Base-by-base conservation (phyloP, 1,284 basidiomycete genomes). In the Ustilago esculenta region DNA sequence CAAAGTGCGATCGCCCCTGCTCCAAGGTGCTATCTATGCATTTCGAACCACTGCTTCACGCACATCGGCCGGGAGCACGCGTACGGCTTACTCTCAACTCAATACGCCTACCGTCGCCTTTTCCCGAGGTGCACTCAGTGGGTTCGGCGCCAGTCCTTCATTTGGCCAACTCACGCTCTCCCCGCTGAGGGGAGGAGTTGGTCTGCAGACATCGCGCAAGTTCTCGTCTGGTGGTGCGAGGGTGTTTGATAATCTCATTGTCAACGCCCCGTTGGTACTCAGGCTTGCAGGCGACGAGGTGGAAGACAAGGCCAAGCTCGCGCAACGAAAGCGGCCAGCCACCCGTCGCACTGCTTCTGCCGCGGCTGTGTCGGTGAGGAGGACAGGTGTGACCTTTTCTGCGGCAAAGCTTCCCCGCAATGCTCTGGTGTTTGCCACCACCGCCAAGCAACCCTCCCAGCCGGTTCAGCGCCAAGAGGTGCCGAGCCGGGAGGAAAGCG, bases 181-280 rank as follows among this genome's bases (percentile, higher is more conserved):
- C 4, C 63, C 66, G 3, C n/a, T 69, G n/a, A 24, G 45, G 9
- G 66, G 59, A 2, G 59, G 55, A 1, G 39, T 59, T 2, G 71
- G 71, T 0, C 35, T 73, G 24, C 66, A 73, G 20, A 42, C 41
- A 0, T 46, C 66, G 6, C 21, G 71, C 14, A 57, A 70, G 11
- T 73, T 73, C 35, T 65, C 60, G 0, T 41, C 27, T 15, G 57
- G 58, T 18, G 53, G 70, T 11, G 60, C 59, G 15, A 42, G 61
- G 25, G 52, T 63, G 25, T 65, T 70, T 37, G 71, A 69, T 21
- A 54, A 65, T 18, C 42, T 73, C 11, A 46, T 73, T 18, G 63
- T 63, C 9, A 56, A 73, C n/a, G 59, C 71, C 15, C 71, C 71
- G 20, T 49, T 73, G 1, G 71, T 66, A 3, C 15, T 73, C 21